These are phyloP conservation scores for Aspergillus latus DNA, from an alignment of 2,329 filamentous ascomycete species.

Conservation along the genomic window DNA sequence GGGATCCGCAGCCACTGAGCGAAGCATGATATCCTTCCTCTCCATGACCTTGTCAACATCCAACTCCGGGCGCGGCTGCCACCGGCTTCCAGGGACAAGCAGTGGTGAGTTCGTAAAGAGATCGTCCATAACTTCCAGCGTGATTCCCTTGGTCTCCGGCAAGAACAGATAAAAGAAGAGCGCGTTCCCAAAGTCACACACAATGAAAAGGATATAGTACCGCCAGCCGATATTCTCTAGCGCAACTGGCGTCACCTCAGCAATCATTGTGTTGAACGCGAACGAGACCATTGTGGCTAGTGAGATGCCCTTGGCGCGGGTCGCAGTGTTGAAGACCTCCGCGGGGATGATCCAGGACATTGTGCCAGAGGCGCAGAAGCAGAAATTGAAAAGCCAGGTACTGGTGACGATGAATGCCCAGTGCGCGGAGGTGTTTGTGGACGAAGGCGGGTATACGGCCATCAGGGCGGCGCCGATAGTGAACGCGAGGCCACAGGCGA, in stretches of 20 bases:
- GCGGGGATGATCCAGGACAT: constrained; percentile 10
- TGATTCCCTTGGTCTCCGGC: constrained; percentile 16
- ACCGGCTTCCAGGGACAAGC: constrained; percentile 3
- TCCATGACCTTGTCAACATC: constrained; percentile 4
- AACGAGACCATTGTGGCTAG: constrained; percentile 12
- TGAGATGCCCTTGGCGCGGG: constrained; percentile 7
- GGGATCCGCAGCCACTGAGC: not conserved
- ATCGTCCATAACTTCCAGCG: constrained; percentile 17
- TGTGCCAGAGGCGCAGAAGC: constrained; percentile 8
- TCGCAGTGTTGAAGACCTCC: constrained; percentile 11
- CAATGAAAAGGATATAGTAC: constrained; percentile 21
- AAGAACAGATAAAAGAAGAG: constrained; percentile 10
- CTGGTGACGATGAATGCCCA: constrained; percentile 11
- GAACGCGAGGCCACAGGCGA: constrained; percentile 10
- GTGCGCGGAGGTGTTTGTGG: constrained; percentile 4
- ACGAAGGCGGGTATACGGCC: constrained; percentile 5
- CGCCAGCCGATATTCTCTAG: constrained; percentile 9
- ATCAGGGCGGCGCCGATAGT: constrained; percentile 7
- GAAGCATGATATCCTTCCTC: constrained; percentile 7
- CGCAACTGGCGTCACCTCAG: constrained; percentile 9
- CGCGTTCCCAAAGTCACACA: not conserved
- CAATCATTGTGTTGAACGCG: constrained; percentile 13
- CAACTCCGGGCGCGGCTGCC: not conserved
- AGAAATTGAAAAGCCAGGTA: constrained; percentile 14
- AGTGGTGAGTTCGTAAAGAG: constrained; percentile 8